phyloP scores from a whole-genome alignment of 495 filamentous ascomycete species.

The Letharia columbiana region DNA sequence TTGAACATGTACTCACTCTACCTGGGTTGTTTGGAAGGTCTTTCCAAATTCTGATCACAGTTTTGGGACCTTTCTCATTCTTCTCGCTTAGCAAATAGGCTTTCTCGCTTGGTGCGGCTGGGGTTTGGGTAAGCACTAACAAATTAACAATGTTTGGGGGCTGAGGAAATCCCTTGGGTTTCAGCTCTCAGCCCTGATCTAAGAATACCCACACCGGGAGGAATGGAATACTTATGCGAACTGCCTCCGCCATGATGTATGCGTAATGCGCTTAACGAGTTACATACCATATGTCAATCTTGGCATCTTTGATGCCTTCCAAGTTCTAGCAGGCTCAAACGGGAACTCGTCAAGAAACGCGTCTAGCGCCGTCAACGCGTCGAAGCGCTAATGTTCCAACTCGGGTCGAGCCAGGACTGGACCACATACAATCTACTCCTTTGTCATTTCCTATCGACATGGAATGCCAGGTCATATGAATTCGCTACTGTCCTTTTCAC shows the following conservation, averaged over 20 bases:
- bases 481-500: slow-evolving; percentile 46
- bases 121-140: neutral
- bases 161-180: neutral
- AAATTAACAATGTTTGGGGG: neutral
- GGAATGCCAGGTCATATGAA: slow-evolving; percentile 52
- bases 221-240: neutral
- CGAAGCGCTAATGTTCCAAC: neutral
- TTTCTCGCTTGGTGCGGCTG: no score
- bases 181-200: neutral
- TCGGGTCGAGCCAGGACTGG: slow-evolving; percentile 1
- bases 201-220: neutral
- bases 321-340: neutral
- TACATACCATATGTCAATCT: neutral
- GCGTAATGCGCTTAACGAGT: neutral
- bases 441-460: slow-evolving; percentile 51
- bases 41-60: no score
- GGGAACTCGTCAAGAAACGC: neutral
- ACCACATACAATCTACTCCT: slow-evolving; percentile 31
- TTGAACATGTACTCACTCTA: no score
- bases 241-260: neutral
- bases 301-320: neutral
- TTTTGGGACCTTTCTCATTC: no score
- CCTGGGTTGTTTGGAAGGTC: no score
- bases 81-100: no score
- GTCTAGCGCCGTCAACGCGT: neutral